Evolutionary conservation across 192 early-diverging fungal species (phyloP), one percentile per base, ranked within the genome.

Genomic region (Backusella sp.): DNA sequence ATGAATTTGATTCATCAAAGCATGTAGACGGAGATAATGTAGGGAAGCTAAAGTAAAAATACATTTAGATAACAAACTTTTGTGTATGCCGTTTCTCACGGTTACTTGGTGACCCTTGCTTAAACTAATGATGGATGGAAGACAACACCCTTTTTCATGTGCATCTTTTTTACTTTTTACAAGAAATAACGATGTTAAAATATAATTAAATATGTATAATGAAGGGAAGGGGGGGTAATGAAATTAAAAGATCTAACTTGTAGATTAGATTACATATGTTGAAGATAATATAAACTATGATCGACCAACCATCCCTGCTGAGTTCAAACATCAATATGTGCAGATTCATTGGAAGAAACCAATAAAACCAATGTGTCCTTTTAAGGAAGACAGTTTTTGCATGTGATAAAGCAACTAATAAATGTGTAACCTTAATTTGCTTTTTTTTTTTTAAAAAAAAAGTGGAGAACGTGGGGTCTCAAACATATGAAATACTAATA

Each of bases 331-430:
- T 49, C 17, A n/a, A 7, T 6, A 49, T 49, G 19, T 49, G 46
- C 46, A 49, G 46, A 49, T 49, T 49, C 46, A 49, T 49, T 49
- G 46, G 46, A 49, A 49, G 46, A 49, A n/a, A n/a, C 19, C 46
- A 49, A 49, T 49, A 37, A 37, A 69, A 34, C 34, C 21, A 41
- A 41, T 69, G 37, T 69, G 68, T 41, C 34, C 68, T 69, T 37
- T 69, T 68, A 68, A 36, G 28, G 66, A 35, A 36, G 66, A 36
- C 32, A 68, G 62, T 4, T 62, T 28, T 62, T 44, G 28, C 70
- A 71, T 71, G 70, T 71, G 70, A 71, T 71, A 71, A 49, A 46
- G 19, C 19, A 69, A 69, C 6, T 17, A 35, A 12, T 69, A 37
- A 6, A 23, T 15, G 70, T 71, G 70, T 71, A 46, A 71, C 70